phyloP scores from a whole-genome alignment of 1,284 basidiomycete species.

The Marasmius sp. region DNA sequence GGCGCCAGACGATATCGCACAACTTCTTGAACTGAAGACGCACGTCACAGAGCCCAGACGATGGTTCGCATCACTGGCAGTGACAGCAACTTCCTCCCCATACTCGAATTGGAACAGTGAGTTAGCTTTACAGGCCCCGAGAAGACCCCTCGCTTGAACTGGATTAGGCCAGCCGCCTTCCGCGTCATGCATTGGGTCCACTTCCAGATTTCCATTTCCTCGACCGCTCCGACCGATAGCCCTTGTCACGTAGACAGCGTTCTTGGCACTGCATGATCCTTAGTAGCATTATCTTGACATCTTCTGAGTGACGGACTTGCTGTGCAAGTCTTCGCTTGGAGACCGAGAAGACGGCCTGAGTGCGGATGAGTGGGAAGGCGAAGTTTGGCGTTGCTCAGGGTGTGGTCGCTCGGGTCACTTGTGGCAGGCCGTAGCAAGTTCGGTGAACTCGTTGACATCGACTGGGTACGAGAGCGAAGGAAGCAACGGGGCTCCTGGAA shows the following conservation, averaged over 20 bases:
- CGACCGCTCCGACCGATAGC: conserved; percentile 52
- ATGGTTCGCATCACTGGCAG: conserved; percentile 89
- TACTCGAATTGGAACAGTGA: conserved; percentile 66
- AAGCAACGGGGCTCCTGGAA: conserved; percentile 9
- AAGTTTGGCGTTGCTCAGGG: conserved; percentile 26
- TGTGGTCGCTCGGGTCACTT: not conserved
- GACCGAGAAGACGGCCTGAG: conserved; percentile 75
- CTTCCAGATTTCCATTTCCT: conserved; percentile 68
- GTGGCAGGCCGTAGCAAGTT: not conserved
- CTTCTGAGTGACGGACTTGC: conserved; percentile 71
- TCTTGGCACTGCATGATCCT: conserved; percentile 70
- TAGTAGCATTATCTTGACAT: conserved; percentile 83
- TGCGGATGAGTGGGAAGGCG: conserved; percentile 84
- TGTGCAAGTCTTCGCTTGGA: conserved; percentile 68
- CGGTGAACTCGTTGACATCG: conserved; percentile 11
- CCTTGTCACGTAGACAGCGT: conserved; percentile 52
- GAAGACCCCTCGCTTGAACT: conserved; percentile 57
- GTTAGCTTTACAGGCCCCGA: conserved; percentile 56
- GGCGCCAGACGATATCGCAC: not conserved
- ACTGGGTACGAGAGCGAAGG: conserved; percentile 12
- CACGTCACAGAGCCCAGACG: conserved; percentile 93
- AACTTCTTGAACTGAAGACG: conserved; percentile 22
- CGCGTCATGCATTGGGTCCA: conserved; percentile 46
- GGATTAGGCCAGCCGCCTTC: conserved; percentile 45
- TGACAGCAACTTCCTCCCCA: conserved; percentile 59